Base-by-base conservation (phyloP, 2,329 filamentous ascomycete genomes). In the Colletotrichum destructivum region DNA sequence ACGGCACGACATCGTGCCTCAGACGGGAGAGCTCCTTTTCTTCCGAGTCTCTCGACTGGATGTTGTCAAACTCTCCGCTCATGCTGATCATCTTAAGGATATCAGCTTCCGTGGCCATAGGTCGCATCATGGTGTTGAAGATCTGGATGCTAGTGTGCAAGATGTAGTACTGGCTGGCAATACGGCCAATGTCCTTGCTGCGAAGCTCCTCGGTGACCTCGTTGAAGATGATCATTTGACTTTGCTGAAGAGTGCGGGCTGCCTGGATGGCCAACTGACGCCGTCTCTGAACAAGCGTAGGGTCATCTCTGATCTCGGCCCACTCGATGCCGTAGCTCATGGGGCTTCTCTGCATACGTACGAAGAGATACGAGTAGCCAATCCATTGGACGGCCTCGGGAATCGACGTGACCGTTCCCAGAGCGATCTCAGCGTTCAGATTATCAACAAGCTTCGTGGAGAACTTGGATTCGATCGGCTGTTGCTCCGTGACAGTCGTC, bases 151-250 rank as follows among this genome's bases (percentile, higher is more conserved):
- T 98, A 16, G 93, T 93, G 78, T 99, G 95, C 59, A 97, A 87
- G 60, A 99, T 96, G 78, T 99, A 99, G 79, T 93, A 99, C 81
- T 99, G 96, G 81, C 96, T 98, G 18, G 96, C 96, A 80, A 99
- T 99, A 18, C 96, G 92, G 3, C 96, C 96, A 62, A 98, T 93
- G 77, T 99, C 96, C 81, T 99, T 99, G 72, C 95, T 93, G 71
- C 94, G 91, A 11, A 99, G 89, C 77, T 98, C 96, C 76, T 98
- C 96, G 0, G 96, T 99, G 21, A 87, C 90, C 78, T 98, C 96
- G 75, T 99, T 98, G 85, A 96, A 99, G 68, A 99, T 96, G 77
- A 99, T 96, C 97, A 99, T 99, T 82, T 99, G 96, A 76, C 94
- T 97, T 78, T 95, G 89, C 78, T 98, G 95, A 54, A 99, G 84